A percentile compares a stretch with the other conserved stretches of the same genome.
Conservation (phyloP, 306 rosid genomes). For the Biancaea sappan region DNA sequence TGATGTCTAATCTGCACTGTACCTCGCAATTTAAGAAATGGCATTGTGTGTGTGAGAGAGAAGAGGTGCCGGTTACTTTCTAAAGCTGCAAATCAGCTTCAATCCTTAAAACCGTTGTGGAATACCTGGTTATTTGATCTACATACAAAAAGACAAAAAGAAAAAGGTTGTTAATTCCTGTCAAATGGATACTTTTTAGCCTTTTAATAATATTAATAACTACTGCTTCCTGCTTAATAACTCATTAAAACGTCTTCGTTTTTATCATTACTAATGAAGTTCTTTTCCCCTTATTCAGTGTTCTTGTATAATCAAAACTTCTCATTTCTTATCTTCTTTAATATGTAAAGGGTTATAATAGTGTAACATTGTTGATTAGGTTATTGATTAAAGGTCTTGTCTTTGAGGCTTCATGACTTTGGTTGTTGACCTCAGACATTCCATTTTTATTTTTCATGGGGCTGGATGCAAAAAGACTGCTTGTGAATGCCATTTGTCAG, state of each 20-base stretch:
- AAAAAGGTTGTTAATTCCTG: no score
- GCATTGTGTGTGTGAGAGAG: constrained; percentile 11
- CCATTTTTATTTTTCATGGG: neutral
- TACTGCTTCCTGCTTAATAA: neutral
- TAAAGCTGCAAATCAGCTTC: constrained; percentile 34
- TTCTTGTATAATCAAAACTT: neutral
- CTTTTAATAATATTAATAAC: neutral
- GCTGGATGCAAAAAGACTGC: neutral
- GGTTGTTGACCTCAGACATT: constrained; percentile 1
- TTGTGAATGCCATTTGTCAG: constrained; percentile 10
- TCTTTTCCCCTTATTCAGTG: neutral
- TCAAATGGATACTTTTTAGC: no score
- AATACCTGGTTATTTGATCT: constrained; percentile 33
- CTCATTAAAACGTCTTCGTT: no score
- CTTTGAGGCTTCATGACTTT: constrained; percentile 1
- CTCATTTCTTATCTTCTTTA: neutral
- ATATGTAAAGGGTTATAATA: neutral
- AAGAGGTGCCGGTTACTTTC: constrained; percentile 31
- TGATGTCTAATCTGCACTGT: constrained; percentile 46
- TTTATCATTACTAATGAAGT: neutral
- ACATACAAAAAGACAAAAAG: neutral
- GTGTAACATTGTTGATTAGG: neutral
- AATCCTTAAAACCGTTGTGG: constrained; percentile 54
- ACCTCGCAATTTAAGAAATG: constrained; percentile 31
- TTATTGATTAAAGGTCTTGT: neutral